Conservation (phyloP, 257 asterid genomes). For the Galeopsis tetrahit region DNA sequence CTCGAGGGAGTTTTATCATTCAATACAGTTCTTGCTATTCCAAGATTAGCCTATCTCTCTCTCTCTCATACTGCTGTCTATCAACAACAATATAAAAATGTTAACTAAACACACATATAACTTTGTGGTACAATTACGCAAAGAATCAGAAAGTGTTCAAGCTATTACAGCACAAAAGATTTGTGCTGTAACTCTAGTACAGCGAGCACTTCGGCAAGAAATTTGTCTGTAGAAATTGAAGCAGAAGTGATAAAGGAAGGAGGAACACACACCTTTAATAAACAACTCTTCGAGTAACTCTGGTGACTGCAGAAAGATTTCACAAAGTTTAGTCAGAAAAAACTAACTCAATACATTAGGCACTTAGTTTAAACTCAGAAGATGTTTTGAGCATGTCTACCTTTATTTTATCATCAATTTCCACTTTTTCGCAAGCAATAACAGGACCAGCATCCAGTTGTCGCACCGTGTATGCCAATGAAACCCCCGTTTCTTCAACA, state of each 20-base stretch:
- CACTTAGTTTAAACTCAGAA: neutral
- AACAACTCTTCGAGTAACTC: conserved; percentile 81
- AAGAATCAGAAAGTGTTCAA: conserved; percentile 19
- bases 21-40: too few relatives aligned
- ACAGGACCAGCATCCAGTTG: conserved; percentile 95
- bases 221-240: too few relatives aligned
- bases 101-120: neutral
- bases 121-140: neutral
- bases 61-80: too few relatives aligned
- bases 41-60: too few relatives aligned
- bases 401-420: conserved; percentile 77
- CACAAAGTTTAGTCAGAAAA: conserved; percentile 31
- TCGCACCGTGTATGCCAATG: conserved; percentile 89
- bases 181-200: too few relatives aligned
- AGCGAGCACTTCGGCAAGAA: too few relatives aligned
- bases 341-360: neutral
- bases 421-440: conserved; percentile 63
- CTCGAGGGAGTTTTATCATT: too few relatives aligned
- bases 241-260: conserved; percentile 3
- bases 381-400: conserved; percentile 35
- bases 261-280: conserved; percentile 56
- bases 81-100: neutral
- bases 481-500: conserved; percentile 89
- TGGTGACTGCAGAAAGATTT: conserved; percentile 77
- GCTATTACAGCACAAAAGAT: neutral